Evolutionary conservation across 345 rosid species (phyloP), one percentile per base, ranked within the genome.

Genomic region (Syzygium aqueum): DNA sequence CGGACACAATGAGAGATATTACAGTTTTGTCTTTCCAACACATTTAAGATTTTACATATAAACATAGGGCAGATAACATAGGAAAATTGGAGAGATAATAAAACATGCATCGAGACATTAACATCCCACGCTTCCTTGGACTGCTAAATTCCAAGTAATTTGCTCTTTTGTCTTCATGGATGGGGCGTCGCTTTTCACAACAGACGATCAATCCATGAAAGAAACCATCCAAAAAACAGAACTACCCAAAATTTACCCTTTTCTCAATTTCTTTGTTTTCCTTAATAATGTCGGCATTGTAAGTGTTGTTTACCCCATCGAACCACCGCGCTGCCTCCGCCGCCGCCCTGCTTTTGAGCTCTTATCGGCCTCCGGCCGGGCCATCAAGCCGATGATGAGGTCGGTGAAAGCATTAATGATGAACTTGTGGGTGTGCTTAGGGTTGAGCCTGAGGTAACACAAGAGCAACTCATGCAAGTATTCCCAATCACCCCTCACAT

Each of bases 351-450:
- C 13, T 73, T 73, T 73, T 46, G 25, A 25, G 80, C 80, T 73
- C 43, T 5, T 9, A 73, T 73, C 80, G 25, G 49, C 80, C 80
- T 33, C 80, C 80, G 80, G 80, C 23, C 22, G 49, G 89, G 91
- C 49, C 87, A 85, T 85, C 85, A 88, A 50, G 37, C 43, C 88
- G 84, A 96, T 65, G 30, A 95, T 88, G 37, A 94, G 89, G 85
- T 97, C 99, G 15, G 95, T 89, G 88, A 97, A 97, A 84, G 99
- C 99, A 77, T 91, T 90, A 51, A 96, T 89, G 88, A 97, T 95
- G 84, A 91, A 92, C 89, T 89, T 93, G 90, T 96, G 99, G 84
- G 96, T 90, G 73, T 93, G 91, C 87, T 93, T 89, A 11, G 97
- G 96, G 87, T 97, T 97, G 86, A 97, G 91, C 0, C 90, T 85